Percentiles rank a stretch among this genome's conserved stretches.
These are phyloP conservation scores for Umbelopsis sp. DNA, from an alignment of 192 early-diverging fungal genomes.

Conservation along the genomic window DNA sequence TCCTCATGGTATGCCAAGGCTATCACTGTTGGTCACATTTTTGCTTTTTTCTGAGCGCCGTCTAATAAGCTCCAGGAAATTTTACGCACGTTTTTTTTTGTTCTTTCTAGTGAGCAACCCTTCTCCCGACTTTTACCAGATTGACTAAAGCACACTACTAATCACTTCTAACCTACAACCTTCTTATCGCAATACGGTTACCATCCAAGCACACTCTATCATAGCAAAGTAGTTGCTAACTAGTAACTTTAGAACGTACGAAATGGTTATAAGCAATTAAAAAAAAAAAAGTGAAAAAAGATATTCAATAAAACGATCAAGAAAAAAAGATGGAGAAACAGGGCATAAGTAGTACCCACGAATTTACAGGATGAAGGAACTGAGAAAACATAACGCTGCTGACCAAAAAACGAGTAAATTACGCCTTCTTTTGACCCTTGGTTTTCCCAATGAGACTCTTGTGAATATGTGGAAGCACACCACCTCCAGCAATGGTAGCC, in stretches of 20 bases:
- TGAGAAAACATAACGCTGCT: neutral
- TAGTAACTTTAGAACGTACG: neutral
- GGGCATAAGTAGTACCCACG: slow-evolving; percentile 25
- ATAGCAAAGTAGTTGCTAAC: neutral
- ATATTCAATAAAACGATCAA: slow-evolving; percentile 19
- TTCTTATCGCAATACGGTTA: too few relatives aligned
- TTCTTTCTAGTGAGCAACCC: too few relatives aligned
- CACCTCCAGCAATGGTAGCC: slow-evolving; percentile 89
- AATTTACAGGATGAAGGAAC: slow-evolving; percentile 28
- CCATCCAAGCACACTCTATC: too few relatives aligned
- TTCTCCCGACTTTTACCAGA: too few relatives aligned
- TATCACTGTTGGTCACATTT: too few relatives aligned
- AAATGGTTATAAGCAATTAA: slow-evolving; percentile 16
- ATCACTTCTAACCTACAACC: too few relatives aligned
- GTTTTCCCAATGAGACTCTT: slow-evolving; percentile 58
- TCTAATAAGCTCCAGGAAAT: too few relatives aligned
- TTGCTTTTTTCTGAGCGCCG: too few relatives aligned
- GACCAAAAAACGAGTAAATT: neutral
- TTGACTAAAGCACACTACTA: too few relatives aligned
- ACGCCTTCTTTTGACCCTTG: slow-evolving; percentile 47
- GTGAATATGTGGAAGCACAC: slow-evolving; percentile 76
- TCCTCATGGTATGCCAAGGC: neutral
- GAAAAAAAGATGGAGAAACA: slow-evolving; percentile 6
- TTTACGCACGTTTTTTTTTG: too few relatives aligned
- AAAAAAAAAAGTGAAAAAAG: neutral